Base-by-base conservation (phyloP, 345 rosid genomes). In the Jatropha curcas region DNA sequence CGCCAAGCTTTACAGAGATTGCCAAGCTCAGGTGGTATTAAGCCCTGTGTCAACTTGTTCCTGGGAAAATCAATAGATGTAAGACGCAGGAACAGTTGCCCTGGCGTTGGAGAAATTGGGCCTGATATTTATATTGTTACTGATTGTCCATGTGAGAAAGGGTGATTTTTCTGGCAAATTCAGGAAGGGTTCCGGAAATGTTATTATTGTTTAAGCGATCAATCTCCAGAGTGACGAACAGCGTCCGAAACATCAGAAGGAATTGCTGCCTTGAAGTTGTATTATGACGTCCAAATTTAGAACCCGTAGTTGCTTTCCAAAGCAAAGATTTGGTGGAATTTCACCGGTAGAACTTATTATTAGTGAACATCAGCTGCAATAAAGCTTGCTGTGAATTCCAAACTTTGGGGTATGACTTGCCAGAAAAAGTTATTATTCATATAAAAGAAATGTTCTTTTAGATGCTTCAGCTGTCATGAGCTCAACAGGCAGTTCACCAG, bases 301-400 rank as follows among this genome's bases (percentile, higher is more conserved):
- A 43, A 81, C 83, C 20, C 53, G 17, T 69, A 91, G 56, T 74
- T 73, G 80, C 77, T 76, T 85, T 53, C 92, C 79, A 16, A 68
- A 77, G 88, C 98, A 93, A 33, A 93, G 87, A 79, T 84, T 77
- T 0, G 89, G 89, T 0, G 97, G 98, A 58, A 93, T 84, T 59
- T 73, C 80, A 45, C 98, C 97, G 0, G 79, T 82, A n/a, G 81
- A 91, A 76, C 53, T 70, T 86, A 71, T 93, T 93, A 39, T 72
- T 62, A 24, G 80, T 86, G 70, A 93, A 86, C 46, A 91, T 97
- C 73, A 93, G 41, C 83, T 80, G 74, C 80, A 68, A 62, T 58
- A 93, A 71, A 75, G n/a, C n/a, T 88, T 86, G 78, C 90, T 87
- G 74, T 90, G 82, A 75, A 90, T 72, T 41, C 98, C 74, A 93